Evolutionary conservation across 129 eudicot species (phyloP), one percentile per base, ranked within the genome.

Genomic region (Flaveria sonorensis): DNA sequence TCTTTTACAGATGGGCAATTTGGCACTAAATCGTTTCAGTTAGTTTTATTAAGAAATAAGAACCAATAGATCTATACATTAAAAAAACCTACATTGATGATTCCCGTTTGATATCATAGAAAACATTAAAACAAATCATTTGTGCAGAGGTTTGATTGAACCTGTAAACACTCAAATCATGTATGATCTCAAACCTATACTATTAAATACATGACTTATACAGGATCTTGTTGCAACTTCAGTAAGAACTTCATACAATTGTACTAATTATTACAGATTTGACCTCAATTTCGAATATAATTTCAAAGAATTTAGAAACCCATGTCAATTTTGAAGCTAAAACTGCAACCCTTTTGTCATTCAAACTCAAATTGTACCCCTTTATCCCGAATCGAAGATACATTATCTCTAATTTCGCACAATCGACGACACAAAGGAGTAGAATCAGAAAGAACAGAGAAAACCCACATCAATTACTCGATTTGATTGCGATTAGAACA

Each of bases 151-250:
- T 13, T n/a, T 43, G 59, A 74, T 62, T 74, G 57, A 60, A 43
- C 68, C 70, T 21, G 70, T 21, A 57, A 32, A 73, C 23, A 73
- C 78, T 36, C 45, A 59, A 40, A 56, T 73, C 67, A 55, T 72
- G 67, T 36, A 55, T 42, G 56, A 74, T 74, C 55, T 42, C 75
- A 71, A 71, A 48, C 62, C 46, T 45, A 74, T 30, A 60, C 15
- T 15, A 13, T 24, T 10, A 24, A 60, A 9, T 10, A 50, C 47
- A 64, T 32, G 46, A 63, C 47, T 63, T 23, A 28, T 28, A 39
- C 14, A 65, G 39, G 48, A 65, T 39, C 24, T 16, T 14, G 70
- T 16, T 15, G 12, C 70, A 64, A 61, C 13, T 26, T 61, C 43
- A 61, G n/a, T 6, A 61, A 60, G 13, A 59, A 59, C 65, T 20